Conservation (phyloP, 805 yeast genomes). For the Deakozyma indianensis region DNA sequence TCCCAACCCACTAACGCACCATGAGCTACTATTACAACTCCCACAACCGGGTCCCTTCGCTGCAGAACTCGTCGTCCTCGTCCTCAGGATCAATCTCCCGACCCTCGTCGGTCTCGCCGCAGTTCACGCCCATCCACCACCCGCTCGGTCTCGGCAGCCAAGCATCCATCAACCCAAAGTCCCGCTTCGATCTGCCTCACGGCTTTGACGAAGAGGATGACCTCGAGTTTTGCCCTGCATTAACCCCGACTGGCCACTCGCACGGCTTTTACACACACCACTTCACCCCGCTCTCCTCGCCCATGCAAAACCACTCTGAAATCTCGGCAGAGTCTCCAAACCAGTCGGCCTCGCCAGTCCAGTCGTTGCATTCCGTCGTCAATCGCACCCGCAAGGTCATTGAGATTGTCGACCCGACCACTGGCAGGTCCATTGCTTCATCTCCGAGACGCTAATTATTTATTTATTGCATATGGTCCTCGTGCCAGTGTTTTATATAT, state of each 20-base stretch:
- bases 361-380: background rate
- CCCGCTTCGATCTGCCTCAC: constrained; percentile 42
- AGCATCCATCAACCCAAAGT: constrained; percentile 11
- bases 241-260: constrained; percentile 6
- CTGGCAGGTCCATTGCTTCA: constrained; percentile 19
- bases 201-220: constrained; percentile 64
- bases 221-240: constrained; percentile 49
- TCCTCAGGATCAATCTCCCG: constrained; percentile 8
- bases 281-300: constrained; percentile 1
- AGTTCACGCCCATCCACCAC: constrained; percentile 6
- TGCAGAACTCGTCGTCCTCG: constrained; percentile 4
- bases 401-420: constrained; percentile 43
- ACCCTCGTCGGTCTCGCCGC: constrained; percentile 19
- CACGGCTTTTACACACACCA: background rate
- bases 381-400: constrained; percentile 19
- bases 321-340: background rate
- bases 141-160: constrained; percentile 1
- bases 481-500: too few relatives aligned
- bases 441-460: background rate
- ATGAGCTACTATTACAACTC: constrained; percentile 7
- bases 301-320: background rate
- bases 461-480: too few relatives aligned
- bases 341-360: background rate
- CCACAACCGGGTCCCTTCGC: background rate
- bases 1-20: background rate